Evolutionary conservation across 768 basidiomycete genomes (phyloP).

Genomic region (Russula lepida): DNA sequence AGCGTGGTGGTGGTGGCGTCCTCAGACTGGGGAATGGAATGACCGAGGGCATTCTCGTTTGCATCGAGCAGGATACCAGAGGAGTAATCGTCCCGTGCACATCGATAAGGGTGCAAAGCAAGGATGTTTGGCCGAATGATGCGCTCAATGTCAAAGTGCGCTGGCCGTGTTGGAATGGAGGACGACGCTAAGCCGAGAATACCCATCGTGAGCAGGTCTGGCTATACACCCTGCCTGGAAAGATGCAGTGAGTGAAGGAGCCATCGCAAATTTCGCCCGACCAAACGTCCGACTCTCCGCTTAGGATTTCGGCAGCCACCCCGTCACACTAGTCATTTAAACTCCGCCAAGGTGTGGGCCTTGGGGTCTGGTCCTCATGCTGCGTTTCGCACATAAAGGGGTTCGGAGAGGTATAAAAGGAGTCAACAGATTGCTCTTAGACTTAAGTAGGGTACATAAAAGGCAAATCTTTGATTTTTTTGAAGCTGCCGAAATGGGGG

Average conservation of each 20-base stretch:
- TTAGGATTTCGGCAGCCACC: no score
- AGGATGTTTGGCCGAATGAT: constrained; percentile 95
- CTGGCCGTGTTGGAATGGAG: constrained; percentile 41
- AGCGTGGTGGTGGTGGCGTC: constrained; percentile 19
- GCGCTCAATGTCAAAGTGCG: constrained; percentile 77
- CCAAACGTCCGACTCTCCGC: no score
- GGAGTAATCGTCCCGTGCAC: constrained; percentile 93
- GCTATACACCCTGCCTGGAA: background rate
- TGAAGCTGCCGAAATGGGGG: no score
- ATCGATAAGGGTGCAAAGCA: constrained; percentile 84
- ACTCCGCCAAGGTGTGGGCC: no score
- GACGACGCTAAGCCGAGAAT: constrained; percentile 53
- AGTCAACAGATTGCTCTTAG: no score
- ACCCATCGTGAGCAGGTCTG: constrained; percentile 36
- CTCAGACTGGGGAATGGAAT: constrained; percentile 43
- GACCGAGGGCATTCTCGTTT: constrained; percentile 93
- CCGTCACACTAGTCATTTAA: no score
- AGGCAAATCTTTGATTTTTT: no score
- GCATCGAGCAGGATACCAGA: constrained; percentile 90
- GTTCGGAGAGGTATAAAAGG: no score
- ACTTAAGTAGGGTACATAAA: no score
- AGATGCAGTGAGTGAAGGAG: background rate
- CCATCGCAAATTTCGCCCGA: constrained; percentile 2
- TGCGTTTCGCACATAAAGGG: no score
- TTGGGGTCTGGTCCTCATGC: no score